phyloP scores from a whole-genome alignment of 768 basidiomycete species.

The Leccinum barrowsii region DNA sequence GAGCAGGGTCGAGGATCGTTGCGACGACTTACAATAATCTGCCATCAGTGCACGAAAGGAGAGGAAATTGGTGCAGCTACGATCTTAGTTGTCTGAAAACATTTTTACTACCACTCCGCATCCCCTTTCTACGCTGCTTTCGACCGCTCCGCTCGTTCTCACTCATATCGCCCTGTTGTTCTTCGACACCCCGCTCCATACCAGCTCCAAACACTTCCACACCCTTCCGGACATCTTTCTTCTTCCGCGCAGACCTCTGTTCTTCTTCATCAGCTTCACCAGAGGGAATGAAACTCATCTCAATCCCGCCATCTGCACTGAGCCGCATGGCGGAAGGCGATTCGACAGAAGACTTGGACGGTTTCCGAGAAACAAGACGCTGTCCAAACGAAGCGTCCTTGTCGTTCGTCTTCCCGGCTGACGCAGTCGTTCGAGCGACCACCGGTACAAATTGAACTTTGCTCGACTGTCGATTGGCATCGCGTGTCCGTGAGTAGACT shows the following conservation, averaged over 20 bases:
- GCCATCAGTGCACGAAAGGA: constrained; percentile 8
- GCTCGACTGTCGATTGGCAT: constrained; percentile 40
- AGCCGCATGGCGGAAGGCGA: constrained; percentile 19
- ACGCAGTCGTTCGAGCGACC: constrained; percentile 38
- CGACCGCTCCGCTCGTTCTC: constrained; percentile 78
- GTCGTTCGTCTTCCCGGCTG: constrained; percentile 33
- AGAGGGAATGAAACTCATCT: constrained; percentile 79
- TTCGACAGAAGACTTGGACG: constrained; percentile 11
- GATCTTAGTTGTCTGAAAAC: constrained; percentile 47
- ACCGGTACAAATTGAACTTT: constrained; percentile 68
- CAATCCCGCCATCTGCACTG: constrained; percentile 64
- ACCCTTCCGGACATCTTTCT: constrained; percentile 46
- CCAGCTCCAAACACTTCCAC: constrained; percentile 84
- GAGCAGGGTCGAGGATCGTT: background rate
- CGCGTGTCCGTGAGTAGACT: constrained; percentile 40
- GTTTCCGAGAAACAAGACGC: constrained; percentile 41
- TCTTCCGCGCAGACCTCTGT: constrained; percentile 26
- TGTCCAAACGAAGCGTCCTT: constrained; percentile 68
- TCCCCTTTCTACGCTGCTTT: constrained; percentile 69
- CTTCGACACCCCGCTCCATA: constrained; percentile 75
- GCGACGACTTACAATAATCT: constrained; percentile 20
- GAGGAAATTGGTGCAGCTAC: background rate
- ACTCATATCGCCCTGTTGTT: constrained; percentile 42
- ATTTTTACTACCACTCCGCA: constrained; percentile 90
- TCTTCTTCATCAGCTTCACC: constrained; percentile 17